Evolutionary conservation across 441 rosid genomes (phyloP).

Genomic region (Gossypium gossypioides): DNA sequence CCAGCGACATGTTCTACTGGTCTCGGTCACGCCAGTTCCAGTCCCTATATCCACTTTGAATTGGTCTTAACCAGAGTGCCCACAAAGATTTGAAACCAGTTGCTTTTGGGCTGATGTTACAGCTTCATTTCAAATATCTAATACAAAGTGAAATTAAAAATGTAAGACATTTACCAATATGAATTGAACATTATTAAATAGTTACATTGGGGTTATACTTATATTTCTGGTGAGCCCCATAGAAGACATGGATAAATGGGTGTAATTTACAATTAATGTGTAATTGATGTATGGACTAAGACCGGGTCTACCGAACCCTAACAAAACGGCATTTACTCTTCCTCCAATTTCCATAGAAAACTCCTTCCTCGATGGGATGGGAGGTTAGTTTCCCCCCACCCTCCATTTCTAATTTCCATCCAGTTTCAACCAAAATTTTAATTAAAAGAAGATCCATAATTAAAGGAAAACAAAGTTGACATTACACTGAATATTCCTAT

Average conservation of each 20-base stretch:
- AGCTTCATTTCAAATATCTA: not conserved
- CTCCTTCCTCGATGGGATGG: slow-evolving; percentile 21
- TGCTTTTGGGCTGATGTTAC: not conserved
- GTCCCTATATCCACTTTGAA: not conserved
- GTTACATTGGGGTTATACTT: too few species aligned
- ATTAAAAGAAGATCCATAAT: slow-evolving; percentile 35
- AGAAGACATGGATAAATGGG: too few species aligned
- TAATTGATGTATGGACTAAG: slow-evolving; percentile 1
- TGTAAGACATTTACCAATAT: not conserved
- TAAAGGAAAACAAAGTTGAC: slow-evolving; percentile 22
- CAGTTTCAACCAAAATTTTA: slow-evolving; percentile 20
- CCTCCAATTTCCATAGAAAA: slow-evolving; percentile 15
- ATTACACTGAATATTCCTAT: not conserved
- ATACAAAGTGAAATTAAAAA: not conserved
- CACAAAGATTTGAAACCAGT: not conserved
- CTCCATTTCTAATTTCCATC: slow-evolving; percentile 14
- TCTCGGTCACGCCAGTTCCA: not conserved
- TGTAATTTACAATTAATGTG: not conserved
- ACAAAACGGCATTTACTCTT: slow-evolving; percentile 37
- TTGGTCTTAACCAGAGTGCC: not conserved
- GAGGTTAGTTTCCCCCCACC: slow-evolving; percentile 23
- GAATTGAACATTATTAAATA: too few species aligned
- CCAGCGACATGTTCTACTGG: not conserved
- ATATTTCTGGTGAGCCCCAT: too few species aligned
- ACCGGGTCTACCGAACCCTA: slow-evolving; percentile 35